A percentile compares a stretch with the other conserved stretches of the same genome.
phyloP scores from a whole-genome alignment of 2,329 filamentous ascomycete species.

The Trichoderma sp. region DNA sequence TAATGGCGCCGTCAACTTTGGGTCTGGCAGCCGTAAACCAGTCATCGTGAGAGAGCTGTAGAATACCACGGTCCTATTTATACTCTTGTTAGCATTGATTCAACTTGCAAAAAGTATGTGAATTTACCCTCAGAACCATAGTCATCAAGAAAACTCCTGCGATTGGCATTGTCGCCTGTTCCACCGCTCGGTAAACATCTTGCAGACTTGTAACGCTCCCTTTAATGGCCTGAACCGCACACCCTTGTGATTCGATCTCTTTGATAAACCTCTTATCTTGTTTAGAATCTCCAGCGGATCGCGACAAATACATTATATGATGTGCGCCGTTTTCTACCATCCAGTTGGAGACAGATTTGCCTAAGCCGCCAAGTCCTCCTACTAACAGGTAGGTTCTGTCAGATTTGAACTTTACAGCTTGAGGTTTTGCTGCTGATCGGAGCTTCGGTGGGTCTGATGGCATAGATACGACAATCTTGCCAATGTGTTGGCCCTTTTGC shows the following conservation, averaged over 20 bases:
- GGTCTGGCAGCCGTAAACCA: conserved; percentile 29
- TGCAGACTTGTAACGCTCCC: conserved; percentile 10
- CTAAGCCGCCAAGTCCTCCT: conserved; percentile 35
- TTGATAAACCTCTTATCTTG: conserved; percentile 7
- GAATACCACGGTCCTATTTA: background rate
- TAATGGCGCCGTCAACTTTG: conserved; percentile 35
- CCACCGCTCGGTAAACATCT: conserved; percentile 18
- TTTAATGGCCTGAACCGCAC: background rate
- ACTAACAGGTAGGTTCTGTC: conserved; percentile 30
- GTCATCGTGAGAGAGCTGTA: conserved; percentile 19
- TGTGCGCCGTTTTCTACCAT: conserved; percentile 32
- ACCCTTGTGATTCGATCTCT: conserved; percentile 18
- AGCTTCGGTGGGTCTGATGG: conserved; percentile 8
- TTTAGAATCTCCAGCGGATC: conserved; percentile 8
- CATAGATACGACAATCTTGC: conserved; percentile 37
- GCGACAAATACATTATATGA: conserved; percentile 18
- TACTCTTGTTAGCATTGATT: background rate
- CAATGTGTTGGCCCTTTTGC: conserved; percentile 26
- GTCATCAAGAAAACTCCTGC: conserved; percentile 39
- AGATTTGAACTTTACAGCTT: background rate
- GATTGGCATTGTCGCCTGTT: conserved; percentile 31
- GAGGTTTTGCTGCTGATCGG: background rate
- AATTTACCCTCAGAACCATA: conserved; percentile 29
- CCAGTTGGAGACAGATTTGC: conserved; percentile 30
- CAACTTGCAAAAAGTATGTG: background rate